phyloP scores from a whole-genome alignment of 495 filamentous ascomycete species.

The Lepraria neglecta region DNA sequence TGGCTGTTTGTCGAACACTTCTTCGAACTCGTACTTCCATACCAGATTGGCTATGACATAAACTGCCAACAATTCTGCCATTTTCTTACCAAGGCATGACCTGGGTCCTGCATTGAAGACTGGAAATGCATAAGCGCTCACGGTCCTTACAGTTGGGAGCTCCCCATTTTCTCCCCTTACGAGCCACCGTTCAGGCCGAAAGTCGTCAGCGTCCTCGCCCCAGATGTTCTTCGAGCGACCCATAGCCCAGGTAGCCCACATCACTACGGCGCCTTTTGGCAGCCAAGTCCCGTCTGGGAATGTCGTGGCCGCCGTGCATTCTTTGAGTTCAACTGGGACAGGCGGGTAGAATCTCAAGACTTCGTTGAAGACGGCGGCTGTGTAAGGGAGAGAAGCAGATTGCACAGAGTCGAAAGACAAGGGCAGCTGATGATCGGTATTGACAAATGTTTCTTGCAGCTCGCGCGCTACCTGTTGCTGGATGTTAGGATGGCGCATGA shows the following conservation, averaged over 20 bases:
- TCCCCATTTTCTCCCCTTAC: slow-evolving; percentile 18
- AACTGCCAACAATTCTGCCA: slow-evolving; percentile 52
- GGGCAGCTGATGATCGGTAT: slow-evolving; percentile 1
- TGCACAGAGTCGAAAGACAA: slow-evolving; percentile 35
- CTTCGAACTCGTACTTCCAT: slow-evolving; percentile 43
- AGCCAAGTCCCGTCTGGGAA: slow-evolving; percentile 55
- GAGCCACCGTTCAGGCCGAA: slow-evolving; percentile 50
- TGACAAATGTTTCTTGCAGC: slow-evolving; percentile 21
- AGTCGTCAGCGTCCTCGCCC: slow-evolving; percentile 50
- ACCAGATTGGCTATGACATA: slow-evolving; percentile 47
- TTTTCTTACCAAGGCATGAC: slow-evolving; percentile 52
- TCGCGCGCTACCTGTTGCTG: slow-evolving; percentile 40
- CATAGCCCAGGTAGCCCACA: slow-evolving; percentile 58
- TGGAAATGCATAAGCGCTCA: slow-evolving; percentile 49
- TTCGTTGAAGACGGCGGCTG: slow-evolving; percentile 53
- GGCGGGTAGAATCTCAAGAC: slow-evolving; percentile 51
- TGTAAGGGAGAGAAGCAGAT: slow-evolving; percentile 44
- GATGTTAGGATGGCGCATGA: slow-evolving; percentile 44
- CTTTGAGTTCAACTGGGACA: slow-evolving; percentile 56
- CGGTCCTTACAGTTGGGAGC: slow-evolving; percentile 31
- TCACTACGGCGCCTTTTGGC: slow-evolving; percentile 43
- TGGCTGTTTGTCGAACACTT: slow-evolving; percentile 29
- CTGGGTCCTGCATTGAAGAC: slow-evolving; percentile 57
- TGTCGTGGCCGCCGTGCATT: slow-evolving; percentile 43
- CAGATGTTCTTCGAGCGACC: slow-evolving; percentile 48